Evolutionary conservation across 306 rosid genomes (phyloP).

Genomic region (Oxytropis ochrocephala): DNA sequence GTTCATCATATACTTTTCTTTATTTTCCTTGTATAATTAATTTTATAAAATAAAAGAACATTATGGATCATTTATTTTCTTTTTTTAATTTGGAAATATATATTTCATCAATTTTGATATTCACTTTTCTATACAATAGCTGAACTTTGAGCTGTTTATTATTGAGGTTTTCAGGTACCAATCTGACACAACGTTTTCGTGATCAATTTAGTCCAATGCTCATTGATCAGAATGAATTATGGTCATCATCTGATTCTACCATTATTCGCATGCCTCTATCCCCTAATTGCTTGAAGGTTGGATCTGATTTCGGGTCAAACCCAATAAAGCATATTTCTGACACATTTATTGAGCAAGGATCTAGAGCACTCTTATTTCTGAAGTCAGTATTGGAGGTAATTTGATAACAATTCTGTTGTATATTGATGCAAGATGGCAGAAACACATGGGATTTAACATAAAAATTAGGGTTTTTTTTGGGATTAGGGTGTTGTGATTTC

Average conservation of each 20-base stretch:
- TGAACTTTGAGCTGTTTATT: slow-evolving; percentile 9
- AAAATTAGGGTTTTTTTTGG: not conserved
- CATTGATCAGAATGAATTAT: slow-evolving; percentile 53
- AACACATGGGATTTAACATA: not conserved
- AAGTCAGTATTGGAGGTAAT: slow-evolving; percentile 90
- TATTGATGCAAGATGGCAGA: slow-evolving; percentile 10
- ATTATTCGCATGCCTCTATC: slow-evolving; percentile 95
- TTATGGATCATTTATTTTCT: not conserved
- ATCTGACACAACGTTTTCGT: slow-evolving; percentile 62
- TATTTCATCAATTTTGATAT: not conserved
- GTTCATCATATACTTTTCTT: not conserved
- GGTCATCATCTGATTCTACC: slow-evolving; percentile 73
- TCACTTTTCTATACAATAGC: slow-evolving; percentile 7
- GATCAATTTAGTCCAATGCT: slow-evolving; percentile 93
- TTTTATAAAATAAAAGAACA: not conserved
- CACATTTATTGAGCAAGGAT: slow-evolving; percentile 65
- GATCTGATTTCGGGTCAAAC: slow-evolving; percentile 47
- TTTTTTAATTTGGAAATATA: slow-evolving; percentile 6
- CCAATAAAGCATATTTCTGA: slow-evolving; percentile 61
- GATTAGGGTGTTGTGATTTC: not conserved
- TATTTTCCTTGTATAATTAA: not conserved
- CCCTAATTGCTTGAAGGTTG: slow-evolving; percentile 55
- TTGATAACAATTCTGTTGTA: slow-evolving; percentile 14
- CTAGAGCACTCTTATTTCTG: slow-evolving; percentile 73
- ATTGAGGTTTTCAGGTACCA: slow-evolving; percentile 66